A percentile compares a stretch with the other conserved stretches of the same genome.
Evolutionary conservation across 2,329 filamentous ascomycete species (phyloP).

Genomic region (Dactylonectria estremocensis): DNA sequence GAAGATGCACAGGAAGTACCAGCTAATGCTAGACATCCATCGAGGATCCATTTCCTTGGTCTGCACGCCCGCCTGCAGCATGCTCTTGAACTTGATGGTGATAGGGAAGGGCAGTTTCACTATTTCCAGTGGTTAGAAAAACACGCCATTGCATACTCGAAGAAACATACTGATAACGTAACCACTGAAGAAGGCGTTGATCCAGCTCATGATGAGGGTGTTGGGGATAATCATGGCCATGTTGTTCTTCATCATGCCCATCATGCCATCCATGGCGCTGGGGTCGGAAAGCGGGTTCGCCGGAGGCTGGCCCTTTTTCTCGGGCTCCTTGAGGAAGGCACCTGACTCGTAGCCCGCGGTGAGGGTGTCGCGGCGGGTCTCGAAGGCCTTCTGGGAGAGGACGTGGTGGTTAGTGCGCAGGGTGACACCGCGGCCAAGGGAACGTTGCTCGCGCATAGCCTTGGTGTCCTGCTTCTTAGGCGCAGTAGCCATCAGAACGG

Average conservation of each 20-base stretch:
- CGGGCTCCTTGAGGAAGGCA: slow-evolving; percentile 90
- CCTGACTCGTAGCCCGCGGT: slow-evolving; percentile 88
- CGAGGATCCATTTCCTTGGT: slow-evolving; percentile 96
- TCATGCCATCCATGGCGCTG: slow-evolving; percentile 99
- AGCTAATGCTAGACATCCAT: slow-evolving; percentile 98
- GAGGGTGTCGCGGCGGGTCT: slow-evolving; percentile 84
- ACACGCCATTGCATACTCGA: neutral
- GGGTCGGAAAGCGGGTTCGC: slow-evolving; percentile 97
- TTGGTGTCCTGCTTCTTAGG: slow-evolving; percentile 87
- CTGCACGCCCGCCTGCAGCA: slow-evolving; percentile 97
- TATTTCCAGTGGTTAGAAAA: slow-evolving; percentile 49
- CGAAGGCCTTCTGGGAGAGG: slow-evolving; percentile 84
- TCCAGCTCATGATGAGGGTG: slow-evolving; percentile 99
- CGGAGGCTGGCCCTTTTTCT: slow-evolving; percentile 86
- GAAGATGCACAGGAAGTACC: slow-evolving; percentile 99
- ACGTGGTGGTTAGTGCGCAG: slow-evolving; percentile 87
- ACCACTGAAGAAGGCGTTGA: slow-evolving; percentile 98
- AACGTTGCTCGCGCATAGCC: slow-evolving; percentile 88
- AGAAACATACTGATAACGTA: slow-evolving; percentile 87
- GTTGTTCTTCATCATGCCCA: slow-evolving; percentile 99
- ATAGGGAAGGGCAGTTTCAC: slow-evolving; percentile 98
- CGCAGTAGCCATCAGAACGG: slow-evolving; percentile 86
- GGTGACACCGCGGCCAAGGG: slow-evolving; percentile 86
- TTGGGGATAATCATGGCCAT: slow-evolving; percentile 99
- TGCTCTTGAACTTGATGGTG: slow-evolving; percentile 99